phyloP scores from a whole-genome alignment of 2,329 filamentous ascomycete species.

The Drechslerella stenobrocha region DNA sequence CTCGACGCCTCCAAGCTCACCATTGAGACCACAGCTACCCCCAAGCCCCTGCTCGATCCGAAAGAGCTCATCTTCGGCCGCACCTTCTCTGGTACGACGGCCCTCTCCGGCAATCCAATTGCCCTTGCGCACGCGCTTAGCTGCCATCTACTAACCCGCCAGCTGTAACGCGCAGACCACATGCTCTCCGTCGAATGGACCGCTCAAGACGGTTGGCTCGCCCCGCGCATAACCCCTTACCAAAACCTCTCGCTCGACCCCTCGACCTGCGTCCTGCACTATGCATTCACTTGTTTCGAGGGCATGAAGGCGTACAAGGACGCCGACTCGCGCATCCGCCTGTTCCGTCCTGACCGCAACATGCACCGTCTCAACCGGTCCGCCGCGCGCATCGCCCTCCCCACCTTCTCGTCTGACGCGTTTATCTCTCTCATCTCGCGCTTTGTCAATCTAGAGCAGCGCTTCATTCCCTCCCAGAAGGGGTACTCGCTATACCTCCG shows the following conservation, averaged over 20 bases:
- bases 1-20: constrained; percentile 77
- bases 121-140: not conserved
- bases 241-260: constrained; percentile 97
- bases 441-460: constrained; percentile 77
- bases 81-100: constrained; percentile 75
- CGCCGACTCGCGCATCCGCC: constrained; percentile 71
- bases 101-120: no score
- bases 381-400: constrained; percentile 84
- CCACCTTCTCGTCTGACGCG: constrained; percentile 74
- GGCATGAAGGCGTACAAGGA: constrained; percentile 99
- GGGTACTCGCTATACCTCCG: constrained; percentile 96
- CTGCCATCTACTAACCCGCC: constrained; percentile 14
- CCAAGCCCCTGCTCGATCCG: constrained; percentile 72
- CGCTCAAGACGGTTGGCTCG: constrained; percentile 76
- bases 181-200: constrained; percentile 97
- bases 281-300: constrained; percentile 97
- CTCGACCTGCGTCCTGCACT: constrained; percentile 96
- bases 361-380: constrained; percentile 95
- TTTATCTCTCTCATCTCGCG: constrained; percentile 80
- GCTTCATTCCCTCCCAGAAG: constrained; percentile 82
- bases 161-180: constrained; percentile 67
- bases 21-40: constrained; percentile 73
- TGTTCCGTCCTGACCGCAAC: constrained; percentile 95
- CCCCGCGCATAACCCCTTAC: constrained; percentile 84
- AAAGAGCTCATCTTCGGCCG: constrained; percentile 86